Evolutionary conservation across 2,329 filamentous ascomycete species (phyloP).

Genomic region (Moelleriella libera): DNA sequence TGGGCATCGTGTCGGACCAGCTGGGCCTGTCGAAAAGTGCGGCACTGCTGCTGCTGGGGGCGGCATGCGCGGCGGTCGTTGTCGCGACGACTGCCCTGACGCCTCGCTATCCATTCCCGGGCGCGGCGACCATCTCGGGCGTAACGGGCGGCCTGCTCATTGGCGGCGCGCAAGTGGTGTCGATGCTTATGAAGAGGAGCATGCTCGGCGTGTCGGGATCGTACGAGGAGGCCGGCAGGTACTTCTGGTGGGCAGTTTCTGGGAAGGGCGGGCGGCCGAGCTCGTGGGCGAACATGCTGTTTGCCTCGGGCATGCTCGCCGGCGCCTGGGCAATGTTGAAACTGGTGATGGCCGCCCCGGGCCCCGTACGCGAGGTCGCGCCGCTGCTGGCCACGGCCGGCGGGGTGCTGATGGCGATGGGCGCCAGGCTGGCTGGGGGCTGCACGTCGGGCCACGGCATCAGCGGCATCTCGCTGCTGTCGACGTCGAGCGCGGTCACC

Average conservation of each 20-base stretch:
- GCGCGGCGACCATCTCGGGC: slow-evolving; percentile 20
- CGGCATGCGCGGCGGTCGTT: slow-evolving; percentile 25
- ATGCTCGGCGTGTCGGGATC: slow-evolving; percentile 47
- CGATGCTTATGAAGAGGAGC: slow-evolving; percentile 34
- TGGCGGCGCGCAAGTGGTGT: slow-evolving; percentile 41
- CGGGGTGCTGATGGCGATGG: slow-evolving; percentile 43
- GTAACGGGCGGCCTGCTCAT: slow-evolving; percentile 45
- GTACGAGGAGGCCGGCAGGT: slow-evolving; percentile 46
- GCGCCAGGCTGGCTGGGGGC: slow-evolving; percentile 47
- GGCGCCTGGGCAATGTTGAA: slow-evolving; percentile 28
- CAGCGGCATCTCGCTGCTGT: slow-evolving; percentile 49
- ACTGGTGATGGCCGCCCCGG: slow-evolving; percentile 7
- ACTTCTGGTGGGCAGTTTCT: slow-evolving; percentile 29
- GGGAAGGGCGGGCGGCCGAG: slow-evolving; percentile 14
- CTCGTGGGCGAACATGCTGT: slow-evolving; percentile 30
- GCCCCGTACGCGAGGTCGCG: slow-evolving; percentile 15
- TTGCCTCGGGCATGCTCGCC: slow-evolving; percentile 34
- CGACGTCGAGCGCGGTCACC: slow-evolving; percentile 46
- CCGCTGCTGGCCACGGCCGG: slow-evolving; percentile 31
- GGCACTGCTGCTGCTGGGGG: slow-evolving; percentile 28
- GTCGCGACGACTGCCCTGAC: slow-evolving; percentile 16
- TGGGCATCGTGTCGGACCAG: slow-evolving; percentile 21
- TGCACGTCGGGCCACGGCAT: slow-evolving; percentile 59
- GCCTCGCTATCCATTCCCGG: slow-evolving; percentile 10
- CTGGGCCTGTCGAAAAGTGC: slow-evolving; percentile 23